Conservation (phyloP, 345 rosid species). For the Ceriops tagal region DNA sequence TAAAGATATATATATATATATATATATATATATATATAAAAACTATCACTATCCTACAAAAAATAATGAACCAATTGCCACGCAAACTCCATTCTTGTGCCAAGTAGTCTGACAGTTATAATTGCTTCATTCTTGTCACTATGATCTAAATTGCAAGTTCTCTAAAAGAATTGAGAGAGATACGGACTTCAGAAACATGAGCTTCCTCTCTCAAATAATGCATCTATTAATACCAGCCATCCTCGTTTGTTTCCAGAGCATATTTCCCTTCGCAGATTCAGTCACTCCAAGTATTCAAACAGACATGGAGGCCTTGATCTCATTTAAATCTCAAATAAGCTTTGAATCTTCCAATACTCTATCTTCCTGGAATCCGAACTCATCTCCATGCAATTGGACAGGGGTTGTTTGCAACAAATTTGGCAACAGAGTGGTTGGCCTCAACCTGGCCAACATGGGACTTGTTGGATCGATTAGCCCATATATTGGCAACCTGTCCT, state of each 20-base stretch:
- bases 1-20: too few species aligned
- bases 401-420: slow-evolving; percentile 40
- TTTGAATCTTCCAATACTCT: slow-evolving; percentile 15
- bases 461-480: slow-evolving; percentile 42
- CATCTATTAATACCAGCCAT: not conserved
- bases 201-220: too few species aligned
- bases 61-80: too few species aligned
- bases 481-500: slow-evolving; percentile 42
- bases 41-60: too few species aligned
- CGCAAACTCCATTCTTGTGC: too few species aligned
- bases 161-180: too few species aligned
- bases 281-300: slow-evolving; percentile 1
- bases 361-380: slow-evolving; percentile 39
- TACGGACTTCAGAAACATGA: too few species aligned
- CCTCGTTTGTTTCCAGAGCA: not conserved
- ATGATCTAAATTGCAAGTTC: too few species aligned
- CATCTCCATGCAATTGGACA: slow-evolving; percentile 43
- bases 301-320: slow-evolving; percentile 41
- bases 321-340: slow-evolving; percentile 39
- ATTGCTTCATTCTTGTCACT: too few species aligned
- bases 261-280: not conserved
- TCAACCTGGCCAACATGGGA: slow-evolving; percentile 23
- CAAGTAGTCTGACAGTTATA: too few species aligned
- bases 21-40: too few species aligned
- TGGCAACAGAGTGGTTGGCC: slow-evolving; percentile 36